These are phyloP conservation scores for Hyphopichia homilentoma DNA, from an alignment of 805 yeast species.

Conservation along the genomic window DNA sequence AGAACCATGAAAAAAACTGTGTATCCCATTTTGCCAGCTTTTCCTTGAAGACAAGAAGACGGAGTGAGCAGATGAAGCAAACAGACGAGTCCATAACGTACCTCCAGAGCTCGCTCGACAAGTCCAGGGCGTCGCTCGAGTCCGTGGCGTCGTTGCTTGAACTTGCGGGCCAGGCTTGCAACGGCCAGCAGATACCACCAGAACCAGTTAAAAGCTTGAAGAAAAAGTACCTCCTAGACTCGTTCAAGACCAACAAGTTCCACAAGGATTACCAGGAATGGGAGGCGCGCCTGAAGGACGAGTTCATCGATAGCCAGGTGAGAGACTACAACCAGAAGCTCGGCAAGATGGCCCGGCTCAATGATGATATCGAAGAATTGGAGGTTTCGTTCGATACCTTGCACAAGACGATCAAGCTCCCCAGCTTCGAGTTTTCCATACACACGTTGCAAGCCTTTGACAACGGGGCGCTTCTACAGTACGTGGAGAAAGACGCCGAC, in stretches of 20 bases:
- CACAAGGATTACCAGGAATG: slow-evolving; percentile 27
- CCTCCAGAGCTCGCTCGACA: background rate
- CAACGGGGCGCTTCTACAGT: slow-evolving; percentile 14
- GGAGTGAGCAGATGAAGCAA: no score
- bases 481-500: slow-evolving; percentile 10
- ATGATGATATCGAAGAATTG: slow-evolving; percentile 18
- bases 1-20: no score
- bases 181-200: background rate
- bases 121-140: background rate
- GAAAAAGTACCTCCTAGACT: slow-evolving; percentile 31
- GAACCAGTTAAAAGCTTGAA: no score
- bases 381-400: slow-evolving; percentile 20
- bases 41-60: no score
- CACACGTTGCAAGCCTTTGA: slow-evolving; percentile 24
- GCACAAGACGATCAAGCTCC: slow-evolving; percentile 19
- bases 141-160: background rate
- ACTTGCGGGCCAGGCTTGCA: background rate
- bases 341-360: slow-evolving; percentile 26
- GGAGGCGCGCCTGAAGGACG: slow-evolving; percentile 15
- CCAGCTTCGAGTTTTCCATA: slow-evolving; percentile 23
- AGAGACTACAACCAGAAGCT: slow-evolving; percentile 25
- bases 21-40: no score
- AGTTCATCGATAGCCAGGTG: slow-evolving; percentile 20
- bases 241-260: slow-evolving; percentile 28
- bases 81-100: no score